Base-by-base conservation (phyloP, 257 asterid genomes). In the Solanum corneliomulleri region DNA sequence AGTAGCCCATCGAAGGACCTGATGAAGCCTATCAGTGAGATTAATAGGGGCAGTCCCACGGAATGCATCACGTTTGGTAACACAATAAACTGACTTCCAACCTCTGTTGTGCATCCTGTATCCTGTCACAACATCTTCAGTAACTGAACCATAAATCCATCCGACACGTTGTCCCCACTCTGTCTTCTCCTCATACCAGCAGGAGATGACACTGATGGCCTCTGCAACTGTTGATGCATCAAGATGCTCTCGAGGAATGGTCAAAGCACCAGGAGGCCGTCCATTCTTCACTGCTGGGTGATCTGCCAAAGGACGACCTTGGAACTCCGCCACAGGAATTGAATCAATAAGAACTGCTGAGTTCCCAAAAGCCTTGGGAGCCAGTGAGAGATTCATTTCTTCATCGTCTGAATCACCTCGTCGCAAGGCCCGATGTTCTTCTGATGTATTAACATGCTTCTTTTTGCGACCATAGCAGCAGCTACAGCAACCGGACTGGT, bases 1-100 rank as follows among this genome's bases (percentile, higher is more conserved):
- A 11, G 97, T 94, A 16, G 97, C 97, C 97, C 97, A 94, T 1
- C 97, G 95, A 44, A 94, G 95, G 88, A 94, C 97, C 89, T 94
- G 95, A 74, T 94, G 97, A 86, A 94, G 97, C 88, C 97, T 74
- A 72, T 94, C 97, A 1, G 97, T 94, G 56, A 94, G 94, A 87
- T 94, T 94, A 86, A 94, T 94, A 2, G 97, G 97, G 37, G 97
- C 97, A 2, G 97, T 93, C 83, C 97, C 97, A 9, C 95, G 97
- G 89, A 94, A 94, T 58, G 97, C 97, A 31, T 94, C 97, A 0
- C 97, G 92, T 62, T 94, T 94, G 1, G 97, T 94, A 78, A 94
- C 95, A 20, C 97, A 94, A 87, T 94, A 94, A 68, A 94, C 82
- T 12, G 97, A 94, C 70, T 89, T 92, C 97, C 97, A 94, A 31